These are phyloP conservation scores for Cyberlindnera lachancei DNA, from an alignment of 805 yeast genomes.

Conservation along the genomic window DNA sequence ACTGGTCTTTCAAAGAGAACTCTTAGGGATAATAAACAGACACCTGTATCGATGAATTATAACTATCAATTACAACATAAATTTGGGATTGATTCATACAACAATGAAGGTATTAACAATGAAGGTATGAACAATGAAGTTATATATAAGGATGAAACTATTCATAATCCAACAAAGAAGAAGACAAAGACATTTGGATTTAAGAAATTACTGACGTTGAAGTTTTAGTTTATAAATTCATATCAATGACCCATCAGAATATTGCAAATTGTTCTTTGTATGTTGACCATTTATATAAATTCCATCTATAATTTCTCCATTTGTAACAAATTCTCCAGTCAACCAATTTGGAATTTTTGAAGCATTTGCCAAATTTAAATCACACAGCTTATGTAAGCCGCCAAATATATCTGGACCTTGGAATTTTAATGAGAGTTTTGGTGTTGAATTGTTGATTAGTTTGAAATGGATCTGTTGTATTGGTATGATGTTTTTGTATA, in stretches of 20 bases:
- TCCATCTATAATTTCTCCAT: slow-evolving; percentile 41
- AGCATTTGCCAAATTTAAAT: slow-evolving; percentile 40
- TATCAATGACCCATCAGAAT: neutral
- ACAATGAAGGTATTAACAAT: neutral
- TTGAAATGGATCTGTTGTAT: slow-evolving; percentile 43
- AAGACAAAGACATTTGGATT: neutral
- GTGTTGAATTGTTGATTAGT: slow-evolving; percentile 23
- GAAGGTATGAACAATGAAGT: neutral
- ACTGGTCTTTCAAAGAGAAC: neutral
- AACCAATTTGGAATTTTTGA: slow-evolving; percentile 65
- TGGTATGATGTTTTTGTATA: slow-evolving; percentile 51
- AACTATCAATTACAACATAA: slow-evolving; percentile 2
- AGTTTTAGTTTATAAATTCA: neutral
- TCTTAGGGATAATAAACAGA: slow-evolving; percentile 1
- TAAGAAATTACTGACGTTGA: neutral
- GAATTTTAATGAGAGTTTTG: slow-evolving; percentile 26
- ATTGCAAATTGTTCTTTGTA: too few relatives aligned
- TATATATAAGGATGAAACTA: neutral
- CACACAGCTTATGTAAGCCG: slow-evolving; percentile 66
- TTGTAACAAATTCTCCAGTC: slow-evolving; percentile 64
- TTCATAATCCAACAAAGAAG: neutral
- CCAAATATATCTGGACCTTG: slow-evolving; percentile 70
- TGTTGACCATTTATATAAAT: slow-evolving; percentile 1
- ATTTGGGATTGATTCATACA: slow-evolving; percentile 1
- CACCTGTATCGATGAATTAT: slow-evolving; percentile 3